Conservation (phyloP, 116 monocot genomes). For the Trichopus zeylanicus region DNA sequence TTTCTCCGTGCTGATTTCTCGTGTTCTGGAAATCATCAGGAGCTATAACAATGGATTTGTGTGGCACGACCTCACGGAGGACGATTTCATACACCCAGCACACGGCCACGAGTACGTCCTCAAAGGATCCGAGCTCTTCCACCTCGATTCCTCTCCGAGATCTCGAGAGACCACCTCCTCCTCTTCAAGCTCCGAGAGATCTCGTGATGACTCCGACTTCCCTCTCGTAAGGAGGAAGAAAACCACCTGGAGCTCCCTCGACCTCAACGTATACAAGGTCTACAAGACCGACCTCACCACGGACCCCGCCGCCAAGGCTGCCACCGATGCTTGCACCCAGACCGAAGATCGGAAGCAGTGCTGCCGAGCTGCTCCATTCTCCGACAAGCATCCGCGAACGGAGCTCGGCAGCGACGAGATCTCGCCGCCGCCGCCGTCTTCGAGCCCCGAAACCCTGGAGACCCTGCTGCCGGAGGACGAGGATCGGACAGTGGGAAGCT, state of each 20-base stretch:
- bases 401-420: slow-evolving; percentile 49
- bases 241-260: slow-evolving; percentile 29
- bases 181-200: too few species aligned
- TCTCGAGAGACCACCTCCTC: too few species aligned
- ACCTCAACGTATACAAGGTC: slow-evolving; percentile 57
- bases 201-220: slow-evolving; percentile 8
- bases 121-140: slow-evolving; percentile 72
- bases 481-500: slow-evolving; percentile 10
- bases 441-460: slow-evolving; percentile 64
- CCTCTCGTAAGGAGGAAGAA: slow-evolving; percentile 19
- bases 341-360: slow-evolving; percentile 45
- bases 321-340: slow-evolving; percentile 73
- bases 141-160: slow-evolving; percentile 18
- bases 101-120: slow-evolving; percentile 83
- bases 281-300: slow-evolving; percentile 40
- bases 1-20: not conserved
- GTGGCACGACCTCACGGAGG: slow-evolving; percentile 88
- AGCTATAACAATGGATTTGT: slow-evolving; percentile 94
- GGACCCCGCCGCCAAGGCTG: slow-evolving; percentile 9
- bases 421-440: slow-evolving; percentile 68
- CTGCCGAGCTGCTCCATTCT: not conserved
- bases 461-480: slow-evolving; percentile 10
- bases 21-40: slow-evolving; percentile 22
- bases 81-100: slow-evolving; percentile 66
- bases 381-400: not conserved